Evolutionary conservation across 768 basidiomycete species (phyloP).

Genomic region (Sporobolomyces roseus): DNA sequence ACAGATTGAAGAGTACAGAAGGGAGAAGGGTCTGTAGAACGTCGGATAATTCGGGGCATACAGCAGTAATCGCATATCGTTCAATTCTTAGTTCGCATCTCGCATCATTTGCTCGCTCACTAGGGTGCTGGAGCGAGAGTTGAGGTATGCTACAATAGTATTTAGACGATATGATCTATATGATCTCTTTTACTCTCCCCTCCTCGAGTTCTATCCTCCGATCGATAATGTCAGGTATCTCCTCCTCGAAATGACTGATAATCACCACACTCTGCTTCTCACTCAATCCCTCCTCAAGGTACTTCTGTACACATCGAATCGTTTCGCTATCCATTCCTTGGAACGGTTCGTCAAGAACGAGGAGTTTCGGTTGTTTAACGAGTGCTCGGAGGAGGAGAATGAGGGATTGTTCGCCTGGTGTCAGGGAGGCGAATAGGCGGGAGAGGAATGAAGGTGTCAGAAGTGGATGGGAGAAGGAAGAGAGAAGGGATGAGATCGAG

Average conservation of each 20-base stretch:
- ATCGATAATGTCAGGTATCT: constrained; percentile 58
- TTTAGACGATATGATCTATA: constrained; percentile 1
- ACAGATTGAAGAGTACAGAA: constrained; percentile 51
- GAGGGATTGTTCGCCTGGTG: constrained; percentile 71
- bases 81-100: too few species aligned
- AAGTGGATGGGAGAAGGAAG: constrained; percentile 53
- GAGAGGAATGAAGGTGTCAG: constrained; percentile 52
- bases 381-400: constrained; percentile 81
- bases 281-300: constrained; percentile 57
- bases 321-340: constrained; percentile 83
- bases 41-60: too few species aligned
- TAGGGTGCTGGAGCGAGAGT: too few species aligned
- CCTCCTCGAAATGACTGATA: constrained; percentile 85
- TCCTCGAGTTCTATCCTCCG: constrained; percentile 19
- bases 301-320: constrained; percentile 62
- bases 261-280: constrained; percentile 71
- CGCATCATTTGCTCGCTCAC: too few species aligned
- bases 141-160: too few species aligned
- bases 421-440: constrained; percentile 61
- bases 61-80: too few species aligned
- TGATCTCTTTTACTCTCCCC: constrained; percentile 20
- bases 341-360: constrained; percentile 88
- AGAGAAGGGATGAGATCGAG: constrained; percentile 60
- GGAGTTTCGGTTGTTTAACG: constrained; percentile 66
- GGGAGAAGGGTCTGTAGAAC: too few species aligned